Conservation (phyloP, 768 basidiomycete species). For the Rhizopogon vinicolor region DNA sequence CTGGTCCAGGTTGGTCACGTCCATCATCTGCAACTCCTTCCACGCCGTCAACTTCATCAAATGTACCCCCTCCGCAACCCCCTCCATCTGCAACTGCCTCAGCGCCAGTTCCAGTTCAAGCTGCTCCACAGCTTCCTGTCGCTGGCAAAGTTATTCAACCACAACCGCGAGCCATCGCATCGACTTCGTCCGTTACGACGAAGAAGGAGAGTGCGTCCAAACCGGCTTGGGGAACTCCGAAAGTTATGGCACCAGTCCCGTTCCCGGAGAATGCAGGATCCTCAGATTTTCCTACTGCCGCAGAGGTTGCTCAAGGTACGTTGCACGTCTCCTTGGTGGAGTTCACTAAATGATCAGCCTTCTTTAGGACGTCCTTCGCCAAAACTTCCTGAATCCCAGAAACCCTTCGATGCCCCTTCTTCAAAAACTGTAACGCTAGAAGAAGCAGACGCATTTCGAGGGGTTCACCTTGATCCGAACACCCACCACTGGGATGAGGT, state of each 20-base stretch:
- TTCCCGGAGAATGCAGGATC: slow-evolving; percentile 40
- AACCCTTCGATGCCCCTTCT: slow-evolving; percentile 47
- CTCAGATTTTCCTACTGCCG: slow-evolving; percentile 93
- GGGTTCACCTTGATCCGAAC: slow-evolving; percentile 90
- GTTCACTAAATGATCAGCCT: background rate
- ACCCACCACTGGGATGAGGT: slow-evolving; percentile 99
- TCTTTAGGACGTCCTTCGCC: slow-evolving; percentile 8
- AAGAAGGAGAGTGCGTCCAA: slow-evolving; percentile 33
- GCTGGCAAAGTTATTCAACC: slow-evolving; percentile 62
- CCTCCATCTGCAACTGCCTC: slow-evolving; percentile 35
- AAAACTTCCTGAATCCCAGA: slow-evolving; percentile 32
- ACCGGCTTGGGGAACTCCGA: slow-evolving; percentile 71
- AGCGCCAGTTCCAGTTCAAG: slow-evolving; percentile 13
- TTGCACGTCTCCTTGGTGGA: slow-evolving; percentile 14
- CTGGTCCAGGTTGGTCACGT: slow-evolving; percentile 73
- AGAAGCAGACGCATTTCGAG: slow-evolving; percentile 91
- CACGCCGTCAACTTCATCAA: slow-evolving; percentile 42
- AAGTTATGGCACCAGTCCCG: slow-evolving; percentile 26
- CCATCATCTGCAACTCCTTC: slow-evolving; percentile 68
- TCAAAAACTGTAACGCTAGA: slow-evolving; percentile 61
- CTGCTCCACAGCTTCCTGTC: slow-evolving; percentile 50
- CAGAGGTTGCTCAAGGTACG: slow-evolving; percentile 87
- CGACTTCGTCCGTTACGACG: slow-evolving; percentile 28
- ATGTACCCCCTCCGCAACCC: slow-evolving; percentile 41
- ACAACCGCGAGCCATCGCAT: slow-evolving; percentile 45